phyloP scores from a whole-genome alignment of 208 protist genomes.

The Phytomonas sp. region DNA sequence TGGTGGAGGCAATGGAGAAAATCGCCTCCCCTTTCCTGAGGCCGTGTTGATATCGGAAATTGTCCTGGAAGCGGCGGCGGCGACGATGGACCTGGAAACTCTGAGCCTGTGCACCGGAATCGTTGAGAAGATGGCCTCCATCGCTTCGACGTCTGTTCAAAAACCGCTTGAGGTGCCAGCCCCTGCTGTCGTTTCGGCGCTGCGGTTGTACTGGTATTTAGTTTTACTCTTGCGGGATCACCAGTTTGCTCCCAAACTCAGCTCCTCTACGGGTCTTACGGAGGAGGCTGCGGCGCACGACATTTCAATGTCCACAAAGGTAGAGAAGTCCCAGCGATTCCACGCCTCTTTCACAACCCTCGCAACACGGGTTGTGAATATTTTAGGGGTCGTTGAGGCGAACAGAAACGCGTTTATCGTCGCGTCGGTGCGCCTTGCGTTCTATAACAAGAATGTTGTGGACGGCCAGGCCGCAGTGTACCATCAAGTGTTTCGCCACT shows the following conservation, averaged over 20 bases:
- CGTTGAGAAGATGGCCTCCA: neutral
- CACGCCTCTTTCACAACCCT: constrained; percentile 3
- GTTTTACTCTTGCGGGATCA: neutral
- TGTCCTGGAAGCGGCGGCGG: constrained; percentile 20
- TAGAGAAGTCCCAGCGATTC: constrained; percentile 11
- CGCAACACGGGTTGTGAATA: neutral
- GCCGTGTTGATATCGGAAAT: constrained; percentile 14
- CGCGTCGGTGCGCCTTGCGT: neutral
- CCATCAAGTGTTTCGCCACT: neutral
- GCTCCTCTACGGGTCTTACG: neutral
- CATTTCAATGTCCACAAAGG: neutral
- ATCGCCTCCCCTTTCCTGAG: neutral
- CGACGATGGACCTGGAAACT: constrained; percentile 15
- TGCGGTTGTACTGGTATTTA: constrained; percentile 8
- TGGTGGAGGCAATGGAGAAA: neutral
- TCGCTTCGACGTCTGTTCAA: neutral
- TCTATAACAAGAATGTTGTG: neutral
- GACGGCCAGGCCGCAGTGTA: neutral
- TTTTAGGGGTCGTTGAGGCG: neutral
- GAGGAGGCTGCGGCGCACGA: neutral
- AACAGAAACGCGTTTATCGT: neutral
- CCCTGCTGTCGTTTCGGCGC: neutral
- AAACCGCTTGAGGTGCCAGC: neutral
- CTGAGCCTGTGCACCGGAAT: constrained; percentile 10
- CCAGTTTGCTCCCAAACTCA: constrained; percentile 5